Conservation (phyloP, 257 asterid genomes). For the Nicotiana noctiflora region DNA sequence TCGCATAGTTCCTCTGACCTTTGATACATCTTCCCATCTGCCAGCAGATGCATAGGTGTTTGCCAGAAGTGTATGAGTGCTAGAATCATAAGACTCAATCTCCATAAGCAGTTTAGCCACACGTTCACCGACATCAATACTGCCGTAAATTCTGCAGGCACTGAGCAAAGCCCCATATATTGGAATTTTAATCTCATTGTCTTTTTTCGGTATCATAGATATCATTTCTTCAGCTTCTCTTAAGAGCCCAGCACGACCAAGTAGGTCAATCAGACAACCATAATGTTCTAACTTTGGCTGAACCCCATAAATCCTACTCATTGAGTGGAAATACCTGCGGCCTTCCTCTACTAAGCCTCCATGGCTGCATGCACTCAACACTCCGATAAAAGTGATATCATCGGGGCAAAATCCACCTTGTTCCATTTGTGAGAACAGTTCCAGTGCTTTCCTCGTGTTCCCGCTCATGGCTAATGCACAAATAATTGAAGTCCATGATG, state of each 20-base stretch:
- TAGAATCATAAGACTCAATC: conserved; percentile 50
- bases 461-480: conserved; percentile 76
- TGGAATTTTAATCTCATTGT: conserved; percentile 38
- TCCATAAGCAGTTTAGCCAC: conserved; percentile 47
- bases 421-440: conserved; percentile 59
- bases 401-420: conserved; percentile 54
- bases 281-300: conserved; percentile 77
- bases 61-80: conserved; percentile 56
- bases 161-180: conserved; percentile 74
- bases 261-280: conserved; percentile 74
- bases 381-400: conserved; percentile 74
- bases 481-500: conserved; percentile 71
- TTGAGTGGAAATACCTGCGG: conserved; percentile 50
- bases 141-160: conserved; percentile 67
- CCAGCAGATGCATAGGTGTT: conserved; percentile 60
- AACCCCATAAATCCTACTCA: conserved; percentile 40
- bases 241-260: conserved; percentile 77
- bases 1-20: conserved; percentile 44
- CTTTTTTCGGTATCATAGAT: conserved; percentile 27
- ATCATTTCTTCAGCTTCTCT: conserved; percentile 64
- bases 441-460: conserved; percentile 40
- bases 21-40: conserved; percentile 69
- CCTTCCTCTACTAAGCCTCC: conserved; percentile 87
- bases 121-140: conserved; percentile 65
- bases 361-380: conserved; percentile 79